These are phyloP conservation scores for Aspergillus sp. DNA, from an alignment of 2,329 filamentous ascomycete genomes.

Conservation along the genomic window DNA sequence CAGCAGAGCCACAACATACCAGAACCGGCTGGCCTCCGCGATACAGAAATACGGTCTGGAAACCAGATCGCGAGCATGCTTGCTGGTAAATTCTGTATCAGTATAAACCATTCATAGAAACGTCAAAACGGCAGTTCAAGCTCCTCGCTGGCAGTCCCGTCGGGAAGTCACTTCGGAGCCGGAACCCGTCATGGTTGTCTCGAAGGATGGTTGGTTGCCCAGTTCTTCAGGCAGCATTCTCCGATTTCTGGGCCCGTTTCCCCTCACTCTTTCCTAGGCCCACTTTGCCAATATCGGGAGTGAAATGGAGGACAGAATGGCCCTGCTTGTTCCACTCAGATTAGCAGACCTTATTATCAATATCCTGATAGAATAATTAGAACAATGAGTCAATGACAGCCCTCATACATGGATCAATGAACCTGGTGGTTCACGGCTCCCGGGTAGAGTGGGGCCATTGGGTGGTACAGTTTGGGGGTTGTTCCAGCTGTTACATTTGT, in stretches of 20 bases:
- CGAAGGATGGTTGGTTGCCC: constrained; percentile 1
- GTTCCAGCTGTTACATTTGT: not conserved
- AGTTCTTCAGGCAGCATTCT: constrained; percentile 17
- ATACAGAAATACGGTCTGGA: not conserved
- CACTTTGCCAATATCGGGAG: not conserved
- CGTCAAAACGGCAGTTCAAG: not conserved
- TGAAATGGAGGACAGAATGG: not conserved
- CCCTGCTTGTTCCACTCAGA: not conserved
- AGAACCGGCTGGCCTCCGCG: not conserved
- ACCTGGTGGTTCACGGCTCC: not conserved
- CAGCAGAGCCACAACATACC: not conserved
- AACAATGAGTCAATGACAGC: no score
- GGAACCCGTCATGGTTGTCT: not conserved
- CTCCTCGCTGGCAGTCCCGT: not conserved
- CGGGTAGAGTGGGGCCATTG: constrained; percentile 1
- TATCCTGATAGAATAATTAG: not conserved
- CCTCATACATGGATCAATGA: no score
- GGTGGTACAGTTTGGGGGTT: constrained; percentile 4
- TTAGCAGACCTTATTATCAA: not conserved
- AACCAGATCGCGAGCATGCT: not conserved
- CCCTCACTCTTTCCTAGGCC: not conserved
- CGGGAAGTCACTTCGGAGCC: not conserved
- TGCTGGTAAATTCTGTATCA: not conserved
- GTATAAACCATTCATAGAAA: not conserved
- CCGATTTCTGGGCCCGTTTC: not conserved